Evolutionary conservation across 192 early-diverging fungal genomes (phyloP).

Genomic region (Chytriomyces confervae): DNA sequence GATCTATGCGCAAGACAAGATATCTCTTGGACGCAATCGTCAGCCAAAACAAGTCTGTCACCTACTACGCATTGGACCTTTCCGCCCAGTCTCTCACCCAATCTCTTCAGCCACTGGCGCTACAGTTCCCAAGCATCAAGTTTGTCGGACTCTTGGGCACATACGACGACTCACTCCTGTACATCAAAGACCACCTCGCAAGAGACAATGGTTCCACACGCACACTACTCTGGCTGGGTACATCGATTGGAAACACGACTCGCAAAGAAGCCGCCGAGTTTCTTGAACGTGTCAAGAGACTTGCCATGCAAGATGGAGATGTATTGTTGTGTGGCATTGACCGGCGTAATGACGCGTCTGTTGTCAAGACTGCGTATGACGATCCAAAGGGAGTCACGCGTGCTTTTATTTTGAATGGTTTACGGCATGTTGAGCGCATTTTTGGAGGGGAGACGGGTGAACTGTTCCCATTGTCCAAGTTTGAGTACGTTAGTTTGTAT

Average conservation of each 20-base stretch:
- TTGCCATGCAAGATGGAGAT: constrained; percentile 65
- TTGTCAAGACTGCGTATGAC: constrained; percentile 83
- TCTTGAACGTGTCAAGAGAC: constrained; percentile 59
- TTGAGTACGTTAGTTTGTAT: constrained; percentile 77
- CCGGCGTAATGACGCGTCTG: constrained; percentile 69
- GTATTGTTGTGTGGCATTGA: constrained; percentile 86
- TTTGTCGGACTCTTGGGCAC: constrained; percentile 86
- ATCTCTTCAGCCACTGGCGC: constrained; percentile 71
- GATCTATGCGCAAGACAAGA: constrained; percentile 86
- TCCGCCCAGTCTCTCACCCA: constrained; percentile 76
- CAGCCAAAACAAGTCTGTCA: constrained; percentile 61
- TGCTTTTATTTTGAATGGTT: constrained; percentile 84
- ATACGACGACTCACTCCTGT: constrained; percentile 83
- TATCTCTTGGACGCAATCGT: constrained; percentile 80
- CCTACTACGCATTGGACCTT: constrained; percentile 91
- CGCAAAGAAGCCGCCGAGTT: constrained; percentile 72
- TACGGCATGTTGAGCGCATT: constrained; percentile 77
- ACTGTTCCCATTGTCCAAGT: constrained; percentile 65
- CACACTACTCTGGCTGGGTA: constrained; percentile 87
- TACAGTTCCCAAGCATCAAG: constrained; percentile 66
- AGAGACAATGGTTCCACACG: constrained; percentile 62
- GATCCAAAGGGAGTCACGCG: constrained; percentile 77
- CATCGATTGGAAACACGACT: constrained; percentile 82
- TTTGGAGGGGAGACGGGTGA: constrained; percentile 44
- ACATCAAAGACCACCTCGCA: constrained; percentile 55